A percentile compares a stretch with the other conserved stretches of the same genome.
Conservation (phyloP, 345 rosid species). For the Lagerstroemia speciosa region DNA sequence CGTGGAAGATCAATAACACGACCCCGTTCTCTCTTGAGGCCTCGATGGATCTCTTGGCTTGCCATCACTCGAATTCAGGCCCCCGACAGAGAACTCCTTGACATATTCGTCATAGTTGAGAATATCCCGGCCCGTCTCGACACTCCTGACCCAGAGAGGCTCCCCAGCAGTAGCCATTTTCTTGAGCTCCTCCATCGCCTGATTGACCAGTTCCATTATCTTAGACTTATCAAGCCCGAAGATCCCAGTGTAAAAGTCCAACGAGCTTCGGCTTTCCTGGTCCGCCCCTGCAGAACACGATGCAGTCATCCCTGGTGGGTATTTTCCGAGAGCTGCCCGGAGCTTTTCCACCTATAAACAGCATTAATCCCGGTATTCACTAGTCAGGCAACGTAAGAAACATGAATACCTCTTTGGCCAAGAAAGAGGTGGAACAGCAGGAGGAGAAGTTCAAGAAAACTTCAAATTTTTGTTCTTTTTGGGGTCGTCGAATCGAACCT, state of each 20-base stretch:
- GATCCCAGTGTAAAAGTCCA: conserved; percentile 68
- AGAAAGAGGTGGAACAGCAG: background rate
- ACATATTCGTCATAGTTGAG: conserved; percentile 88
- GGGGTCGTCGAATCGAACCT: conserved; percentile 30
- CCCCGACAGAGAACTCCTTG: conserved; percentile 57
- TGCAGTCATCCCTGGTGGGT: conserved; percentile 35
- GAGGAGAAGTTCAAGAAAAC: too few species aligned
- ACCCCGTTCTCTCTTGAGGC: conserved; percentile 80
- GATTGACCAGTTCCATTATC: conserved; percentile 62
- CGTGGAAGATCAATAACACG: conserved; percentile 71
- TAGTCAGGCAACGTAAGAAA: background rate
- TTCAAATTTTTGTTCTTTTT: too few species aligned
- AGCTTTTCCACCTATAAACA: conserved; percentile 55
- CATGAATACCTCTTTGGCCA: background rate
- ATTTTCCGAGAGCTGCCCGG: conserved; percentile 50
- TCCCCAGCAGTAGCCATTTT: conserved; percentile 70
- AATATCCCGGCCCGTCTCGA: conserved; percentile 89
- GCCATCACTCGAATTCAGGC: conserved; percentile 24
- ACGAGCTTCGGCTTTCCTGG: conserved; percentile 61
- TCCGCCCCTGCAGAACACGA: conserved; percentile 58
- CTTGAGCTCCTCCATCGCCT: conserved; percentile 70
- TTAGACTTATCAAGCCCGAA: conserved; percentile 72
- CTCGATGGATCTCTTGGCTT: conserved; percentile 59
- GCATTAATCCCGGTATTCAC: background rate
- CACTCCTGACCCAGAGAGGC: conserved; percentile 84